Evolutionary conservation across 1,284 basidiomycete species (phyloP).

Genomic region (Papiliotrema fonsecae): DNA sequence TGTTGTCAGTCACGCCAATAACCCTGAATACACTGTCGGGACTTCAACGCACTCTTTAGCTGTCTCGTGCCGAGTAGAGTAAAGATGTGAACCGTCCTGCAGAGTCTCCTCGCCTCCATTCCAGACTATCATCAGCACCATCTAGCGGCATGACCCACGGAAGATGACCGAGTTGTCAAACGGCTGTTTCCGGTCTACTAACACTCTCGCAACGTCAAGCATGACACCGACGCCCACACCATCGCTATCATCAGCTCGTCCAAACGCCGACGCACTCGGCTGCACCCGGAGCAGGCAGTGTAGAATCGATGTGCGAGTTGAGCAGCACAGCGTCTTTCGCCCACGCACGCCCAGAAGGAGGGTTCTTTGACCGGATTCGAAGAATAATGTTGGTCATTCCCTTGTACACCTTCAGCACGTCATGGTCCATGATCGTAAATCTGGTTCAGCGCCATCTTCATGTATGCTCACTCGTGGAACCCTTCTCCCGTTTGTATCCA

Average conservation of each 20-base stretch:
- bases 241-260: slow-evolving; percentile 51
- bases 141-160: slow-evolving; percentile 54
- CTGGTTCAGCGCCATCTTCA: slow-evolving; percentile 46
- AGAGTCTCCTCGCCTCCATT: slow-evolving; percentile 81
- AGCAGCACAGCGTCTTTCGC: slow-evolving; percentile 80
- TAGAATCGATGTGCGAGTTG: slow-evolving; percentile 80
- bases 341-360: slow-evolving; percentile 54
- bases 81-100: slow-evolving; percentile 93
- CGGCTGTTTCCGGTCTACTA: slow-evolving; percentile 65
- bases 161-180: slow-evolving; percentile 81
- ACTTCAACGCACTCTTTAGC: slow-evolving; percentile 59
- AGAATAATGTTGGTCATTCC: slow-evolving; percentile 84
- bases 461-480: slow-evolving; percentile 65
- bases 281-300: slow-evolving; percentile 65
- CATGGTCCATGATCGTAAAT: slow-evolving; percentile 77
- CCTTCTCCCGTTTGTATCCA: slow-evolving; percentile 82
- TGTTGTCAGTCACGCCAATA: slow-evolving; percentile 31
- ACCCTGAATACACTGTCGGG: neutral
- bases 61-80: slow-evolving; percentile 76
- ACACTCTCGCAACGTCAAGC: slow-evolving; percentile 79
- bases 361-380: slow-evolving; percentile 59
- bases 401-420: slow-evolving; percentile 87
- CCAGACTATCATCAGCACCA: slow-evolving; percentile 60
- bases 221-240: slow-evolving; percentile 83
- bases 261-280: slow-evolving; percentile 55